Conservation (phyloP, 2,329 filamentous ascomycete species). For the Xylariomycetidae sp. region DNA sequence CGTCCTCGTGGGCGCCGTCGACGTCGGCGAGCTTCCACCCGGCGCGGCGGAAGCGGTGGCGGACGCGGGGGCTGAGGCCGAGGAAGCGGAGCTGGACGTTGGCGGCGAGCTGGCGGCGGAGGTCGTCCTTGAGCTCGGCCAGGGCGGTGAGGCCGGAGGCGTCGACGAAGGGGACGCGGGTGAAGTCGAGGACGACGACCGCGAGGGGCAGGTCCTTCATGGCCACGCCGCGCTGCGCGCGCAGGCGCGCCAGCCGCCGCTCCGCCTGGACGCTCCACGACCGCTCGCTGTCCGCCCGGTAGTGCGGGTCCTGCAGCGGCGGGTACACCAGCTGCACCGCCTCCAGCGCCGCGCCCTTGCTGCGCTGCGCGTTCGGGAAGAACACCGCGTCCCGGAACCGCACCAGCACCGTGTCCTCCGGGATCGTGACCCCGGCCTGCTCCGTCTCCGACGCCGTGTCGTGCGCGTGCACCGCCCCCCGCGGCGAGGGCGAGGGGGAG, state of each 20-base stretch:
- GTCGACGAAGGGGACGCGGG: conserved; percentile 24
- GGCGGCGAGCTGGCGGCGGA: conserved; percentile 20
- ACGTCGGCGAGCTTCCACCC: conserved; percentile 20
- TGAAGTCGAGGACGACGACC: conserved; percentile 25
- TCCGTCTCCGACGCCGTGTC: conserved; percentile 10
- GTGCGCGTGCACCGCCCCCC: background rate
- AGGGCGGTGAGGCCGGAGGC: conserved; percentile 25
- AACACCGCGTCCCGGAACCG: conserved; percentile 51
- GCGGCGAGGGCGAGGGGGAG: conserved; percentile 2
- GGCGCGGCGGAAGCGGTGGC: conserved; percentile 21
- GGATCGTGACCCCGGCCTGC: conserved; percentile 24
- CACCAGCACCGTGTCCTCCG: conserved; percentile 48
- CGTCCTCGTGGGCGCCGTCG: conserved; percentile 14
- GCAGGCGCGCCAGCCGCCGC: conserved; percentile 21
- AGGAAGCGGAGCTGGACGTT: conserved; percentile 23
- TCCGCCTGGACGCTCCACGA: conserved; percentile 26
- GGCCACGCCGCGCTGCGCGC: conserved; percentile 13
- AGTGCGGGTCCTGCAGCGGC: conserved; percentile 16
- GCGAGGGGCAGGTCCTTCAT: conserved; percentile 21
- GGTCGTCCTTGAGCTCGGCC: conserved; percentile 25
- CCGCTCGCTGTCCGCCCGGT: conserved; percentile 16
- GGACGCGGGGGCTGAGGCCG: conserved; percentile 16
- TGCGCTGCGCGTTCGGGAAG: conserved; percentile 54
- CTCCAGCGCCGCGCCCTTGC: conserved; percentile 22
- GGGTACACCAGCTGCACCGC: conserved; percentile 26